Percentiles rank a stretch among this genome's conserved stretches.
Conservation (phyloP, 2,329 filamentous ascomycete genomes). For the Paracorniculantispora psalliotae region DNA sequence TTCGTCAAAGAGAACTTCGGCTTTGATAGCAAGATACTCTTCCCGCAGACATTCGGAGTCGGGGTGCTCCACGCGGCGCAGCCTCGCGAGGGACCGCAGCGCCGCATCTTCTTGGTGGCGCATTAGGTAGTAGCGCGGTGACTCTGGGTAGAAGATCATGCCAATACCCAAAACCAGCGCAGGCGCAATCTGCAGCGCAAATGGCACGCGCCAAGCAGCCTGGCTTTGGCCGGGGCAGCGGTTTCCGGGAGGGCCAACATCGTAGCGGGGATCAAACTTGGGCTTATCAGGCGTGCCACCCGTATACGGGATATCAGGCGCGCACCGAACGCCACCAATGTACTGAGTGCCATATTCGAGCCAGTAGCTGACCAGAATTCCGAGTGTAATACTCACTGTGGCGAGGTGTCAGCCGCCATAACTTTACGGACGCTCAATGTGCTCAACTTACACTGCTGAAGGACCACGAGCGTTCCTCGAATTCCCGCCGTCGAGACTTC, state of each 20-base stretch:
- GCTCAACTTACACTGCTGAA: conserved; percentile 29
- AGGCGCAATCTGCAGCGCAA: conserved; percentile 49
- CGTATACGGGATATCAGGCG: conserved; percentile 41
- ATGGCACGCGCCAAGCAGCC: conserved; percentile 42
- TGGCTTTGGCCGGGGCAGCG: conserved; percentile 39
- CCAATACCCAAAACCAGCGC: conserved; percentile 50
- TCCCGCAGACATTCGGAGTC: conserved; percentile 25
- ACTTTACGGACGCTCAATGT: no score
- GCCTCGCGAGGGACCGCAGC: conserved; percentile 24
- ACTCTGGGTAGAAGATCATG: conserved; percentile 47
- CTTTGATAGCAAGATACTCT: conserved; percentile 33
- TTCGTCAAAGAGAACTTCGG: conserved; percentile 33
- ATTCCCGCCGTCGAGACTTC: conserved; percentile 45
- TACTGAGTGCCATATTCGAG: conserved; percentile 37
- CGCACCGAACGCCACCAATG: conserved; percentile 41
- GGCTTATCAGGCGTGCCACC: conserved; percentile 34
- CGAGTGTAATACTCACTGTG: conserved; percentile 34
- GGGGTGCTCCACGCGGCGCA: conserved; percentile 27
- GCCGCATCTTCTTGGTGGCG: conserved; percentile 27
- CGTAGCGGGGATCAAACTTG: conserved; percentile 38
- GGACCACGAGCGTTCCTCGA: conserved; percentile 41
- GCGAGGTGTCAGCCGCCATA: neutral
- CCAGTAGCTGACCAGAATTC: conserved; percentile 40
- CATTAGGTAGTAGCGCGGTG: conserved; percentile 32
- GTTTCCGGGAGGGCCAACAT: conserved; percentile 33